These are phyloP conservation scores for Syzygium aromaticum DNA, from an alignment of 345 rosid genomes.

Conservation along the genomic window DNA sequence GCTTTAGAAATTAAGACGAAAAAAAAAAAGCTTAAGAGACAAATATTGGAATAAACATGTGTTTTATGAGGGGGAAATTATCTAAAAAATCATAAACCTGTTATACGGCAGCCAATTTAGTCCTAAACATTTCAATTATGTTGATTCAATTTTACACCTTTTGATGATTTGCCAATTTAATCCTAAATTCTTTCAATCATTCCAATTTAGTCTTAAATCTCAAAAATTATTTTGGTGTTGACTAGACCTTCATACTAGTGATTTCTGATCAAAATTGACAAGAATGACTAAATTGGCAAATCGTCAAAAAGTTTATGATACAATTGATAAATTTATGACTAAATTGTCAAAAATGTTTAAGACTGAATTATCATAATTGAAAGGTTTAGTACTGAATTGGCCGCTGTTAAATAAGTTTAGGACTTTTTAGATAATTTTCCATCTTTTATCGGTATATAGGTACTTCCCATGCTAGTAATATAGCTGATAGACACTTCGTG, in stretches of 20 bases:
- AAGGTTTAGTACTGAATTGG: background rate
- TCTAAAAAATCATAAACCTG: background rate
- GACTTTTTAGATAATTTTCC: background rate
- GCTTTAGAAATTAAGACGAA: background rate
- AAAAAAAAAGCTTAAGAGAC: background rate
- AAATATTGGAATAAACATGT: too few species aligned
- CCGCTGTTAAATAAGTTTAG: accelerated
- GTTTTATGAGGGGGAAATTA: too few species aligned
- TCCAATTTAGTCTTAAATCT: too few species aligned
- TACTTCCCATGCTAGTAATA: background rate
- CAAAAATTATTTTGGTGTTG: too few species aligned
- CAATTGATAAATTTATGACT: background rate
- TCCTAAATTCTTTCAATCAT: background rate
- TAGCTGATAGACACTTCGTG: background rate
- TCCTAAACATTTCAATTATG: background rate
- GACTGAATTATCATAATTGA: background rate
- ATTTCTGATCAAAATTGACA: background rate
- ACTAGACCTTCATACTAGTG: accelerated
- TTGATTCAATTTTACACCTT: accelerated
- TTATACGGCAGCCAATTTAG: background rate
- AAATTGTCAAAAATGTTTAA: background rate
- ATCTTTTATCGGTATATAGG: background rate
- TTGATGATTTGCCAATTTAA: background rate
- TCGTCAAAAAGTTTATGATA: background rate
- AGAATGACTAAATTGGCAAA: too few species aligned